These are phyloP conservation scores for Termitomyces heimii DNA, from an alignment of 768 basidiomycete species.

Conservation along the genomic window DNA sequence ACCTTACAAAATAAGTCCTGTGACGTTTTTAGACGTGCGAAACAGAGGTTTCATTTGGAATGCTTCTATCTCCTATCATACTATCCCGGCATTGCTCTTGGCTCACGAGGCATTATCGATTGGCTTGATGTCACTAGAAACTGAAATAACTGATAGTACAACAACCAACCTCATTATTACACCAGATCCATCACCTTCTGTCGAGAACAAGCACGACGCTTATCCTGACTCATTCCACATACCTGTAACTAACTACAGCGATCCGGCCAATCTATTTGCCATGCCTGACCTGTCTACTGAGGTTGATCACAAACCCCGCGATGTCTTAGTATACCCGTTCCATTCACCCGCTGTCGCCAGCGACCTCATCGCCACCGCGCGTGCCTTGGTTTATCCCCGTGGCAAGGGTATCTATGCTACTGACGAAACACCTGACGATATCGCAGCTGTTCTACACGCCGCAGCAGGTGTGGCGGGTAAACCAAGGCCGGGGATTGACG, in stretches of 20 bases:
- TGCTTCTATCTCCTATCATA: constrained; percentile 2
- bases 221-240: constrained; percentile 3
- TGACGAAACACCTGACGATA: constrained; percentile 42
- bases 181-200: constrained; percentile 1
- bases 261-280: constrained; percentile 27
- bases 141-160: background rate
- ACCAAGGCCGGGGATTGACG: constrained; percentile 22
- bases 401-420: constrained; percentile 52
- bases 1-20: background rate
- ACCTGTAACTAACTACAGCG: constrained; percentile 15
- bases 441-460: constrained; percentile 31
- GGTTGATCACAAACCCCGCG: constrained; percentile 5
- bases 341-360: constrained; percentile 34
- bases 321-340: constrained; percentile 31
- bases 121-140: background rate
- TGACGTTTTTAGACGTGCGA: constrained; percentile 13
- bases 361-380: constrained; percentile 37
- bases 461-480: constrained; percentile 23
- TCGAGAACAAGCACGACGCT: constrained; percentile 3
- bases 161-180: background rate
- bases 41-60: constrained; percentile 12
- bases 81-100: background rate
- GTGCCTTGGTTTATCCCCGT: constrained; percentile 37
- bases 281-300: constrained; percentile 14
- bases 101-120: background rate